phyloP scores from a whole-genome alignment of 208 protist genomes.

The Naegleria lovaniensis region DNA sequence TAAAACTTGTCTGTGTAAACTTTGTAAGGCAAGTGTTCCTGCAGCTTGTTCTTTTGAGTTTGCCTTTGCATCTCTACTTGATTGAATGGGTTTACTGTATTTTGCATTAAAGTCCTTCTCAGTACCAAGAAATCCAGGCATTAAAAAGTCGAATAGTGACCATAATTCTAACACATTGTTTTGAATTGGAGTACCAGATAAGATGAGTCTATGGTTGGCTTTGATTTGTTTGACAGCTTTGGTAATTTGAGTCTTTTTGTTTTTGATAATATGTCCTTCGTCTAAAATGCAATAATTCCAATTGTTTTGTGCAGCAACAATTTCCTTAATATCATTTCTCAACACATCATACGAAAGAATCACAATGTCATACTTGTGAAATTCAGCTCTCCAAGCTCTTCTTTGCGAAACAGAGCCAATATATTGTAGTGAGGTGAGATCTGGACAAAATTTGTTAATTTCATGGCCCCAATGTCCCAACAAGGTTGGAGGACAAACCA shows the following conservation, averaged over 20 bases:
- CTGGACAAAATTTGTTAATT: slow-evolving; percentile 60
- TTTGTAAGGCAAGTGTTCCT: slow-evolving; percentile 33
- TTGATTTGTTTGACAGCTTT: slow-evolving; percentile 40
- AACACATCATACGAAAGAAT: slow-evolving; percentile 72
- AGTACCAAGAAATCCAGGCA: slow-evolving; percentile 67
- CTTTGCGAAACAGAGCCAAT: slow-evolving; percentile 37
- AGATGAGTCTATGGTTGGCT: slow-evolving; percentile 61
- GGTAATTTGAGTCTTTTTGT: slow-evolving; percentile 60
- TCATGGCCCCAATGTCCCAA: slow-evolving; percentile 74
- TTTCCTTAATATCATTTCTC: slow-evolving; percentile 52
- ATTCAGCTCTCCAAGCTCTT: slow-evolving; percentile 26
- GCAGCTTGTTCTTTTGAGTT: slow-evolving; percentile 24
- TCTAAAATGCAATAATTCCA: slow-evolving; percentile 79
- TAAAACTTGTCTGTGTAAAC: slow-evolving; percentile 73
- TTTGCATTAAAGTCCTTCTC: slow-evolving; percentile 55
- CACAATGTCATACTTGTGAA: slow-evolving; percentile 46
- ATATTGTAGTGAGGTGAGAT: slow-evolving; percentile 34
- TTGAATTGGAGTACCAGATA: slow-evolving; percentile 82
- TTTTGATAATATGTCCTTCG: slow-evolving; percentile 87
- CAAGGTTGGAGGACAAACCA: slow-evolving; percentile 77
- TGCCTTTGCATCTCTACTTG: slow-evolving; percentile 17
- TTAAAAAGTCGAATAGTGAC: slow-evolving; percentile 88
- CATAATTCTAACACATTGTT: slow-evolving; percentile 87
- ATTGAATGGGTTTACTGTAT: slow-evolving; percentile 43
- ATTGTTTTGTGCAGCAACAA: slow-evolving; percentile 29